Evolutionary conservation across 192 early-diverging fungal species (phyloP), one percentile per base, ranked within the genome.

Genomic region (Gigaspora rosea): DNA sequence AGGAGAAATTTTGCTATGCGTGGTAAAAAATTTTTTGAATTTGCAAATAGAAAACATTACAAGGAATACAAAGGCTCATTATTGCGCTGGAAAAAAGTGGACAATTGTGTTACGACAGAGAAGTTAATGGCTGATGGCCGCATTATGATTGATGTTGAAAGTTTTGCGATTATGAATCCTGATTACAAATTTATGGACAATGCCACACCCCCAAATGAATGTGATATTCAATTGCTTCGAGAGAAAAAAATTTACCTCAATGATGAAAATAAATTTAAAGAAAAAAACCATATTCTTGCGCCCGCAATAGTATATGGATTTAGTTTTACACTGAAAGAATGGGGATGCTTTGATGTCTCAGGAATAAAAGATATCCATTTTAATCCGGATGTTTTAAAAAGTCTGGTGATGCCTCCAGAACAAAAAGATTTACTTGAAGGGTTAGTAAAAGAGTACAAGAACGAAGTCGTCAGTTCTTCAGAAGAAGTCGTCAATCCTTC

Each of bases 101-200:
- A 62, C n/a, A n/a, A n/a, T 33, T 35, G 59, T 13, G 15, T 8
- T 4, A 0, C 9, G 10, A 0, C 27, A 13, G 59, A 62, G n/a
- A 32, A 2, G 22, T 27, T 62, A 32, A 62, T 7, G 27, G 59
- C 27, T 32, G 11, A 62, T 62, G 59, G 59, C 5, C 59, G 59
- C 33, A 32, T 62, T 32, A 62, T 62, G 59, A 62, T 62, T 33
- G 59, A 62, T 62, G 22, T 62, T 12, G 7, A 33, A 33, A 33
- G 59, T 62, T 62, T 62, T 35, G 22, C 59, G 33, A 10, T 32
- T 12, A 62, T 62, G 59, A 62, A 62, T 62, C 59, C 27, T 32
- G 2, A 32, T 12, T 62, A 62, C 33, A 0, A 2, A 35, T 41
- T 41, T 41, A 62, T 62, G 59, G 59, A 12, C 0, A 62, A 33